Evolutionary conservation across 2,329 filamentous ascomycete species (phyloP), one percentile per base, ranked within the genome.

Genomic region (Cladosporium sp.): DNA sequence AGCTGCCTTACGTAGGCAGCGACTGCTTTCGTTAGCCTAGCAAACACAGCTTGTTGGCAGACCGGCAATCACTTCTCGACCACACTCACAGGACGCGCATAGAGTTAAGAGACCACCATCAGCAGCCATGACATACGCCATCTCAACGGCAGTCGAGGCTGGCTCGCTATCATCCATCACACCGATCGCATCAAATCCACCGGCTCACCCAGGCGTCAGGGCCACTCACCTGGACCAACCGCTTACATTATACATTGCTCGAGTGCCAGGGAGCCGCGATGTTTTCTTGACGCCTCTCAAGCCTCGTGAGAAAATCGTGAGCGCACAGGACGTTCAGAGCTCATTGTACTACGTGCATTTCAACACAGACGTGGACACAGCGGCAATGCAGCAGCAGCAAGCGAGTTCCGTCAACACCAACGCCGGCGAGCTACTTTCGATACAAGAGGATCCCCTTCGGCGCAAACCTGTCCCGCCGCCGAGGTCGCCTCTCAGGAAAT

Each of bases 301-400:
- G 67, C 93, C 93, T 2, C 84, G 87, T 48, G 79, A 86, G 40
- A 95, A 93, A 68, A 92, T 89, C 55, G 89, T 98, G 58, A 95
- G 89, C 0, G 84, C 82, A 42, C 85, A 91, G 66, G 92, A 96
- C 66, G 85, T 98, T 45, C 82, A 86, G 52, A 89, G 84, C 62
- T 95, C 86, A 11, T 78, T 98, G 4, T 98, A 97, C 72, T 97
- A 93, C 67, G 75, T 96, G 49, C 92, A 97, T 70, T 80, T 95
- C 37, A 80, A 89, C 54, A 54, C 52, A 11, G 76, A 79, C 1
- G 79, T 81, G 3, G 76, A 81, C 37, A 81, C 87, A 53, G 67
- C 72, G 31, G 66, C 72, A 32, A 67, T 74, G 5, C 43, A 49
- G 5, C 41, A 14, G 9, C 53, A 52, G 34, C 54, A 45, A n/a